These are phyloP conservation scores for Bullera alba DNA, from an alignment of 768 basidiomycete genomes.

Conservation along the genomic window DNA sequence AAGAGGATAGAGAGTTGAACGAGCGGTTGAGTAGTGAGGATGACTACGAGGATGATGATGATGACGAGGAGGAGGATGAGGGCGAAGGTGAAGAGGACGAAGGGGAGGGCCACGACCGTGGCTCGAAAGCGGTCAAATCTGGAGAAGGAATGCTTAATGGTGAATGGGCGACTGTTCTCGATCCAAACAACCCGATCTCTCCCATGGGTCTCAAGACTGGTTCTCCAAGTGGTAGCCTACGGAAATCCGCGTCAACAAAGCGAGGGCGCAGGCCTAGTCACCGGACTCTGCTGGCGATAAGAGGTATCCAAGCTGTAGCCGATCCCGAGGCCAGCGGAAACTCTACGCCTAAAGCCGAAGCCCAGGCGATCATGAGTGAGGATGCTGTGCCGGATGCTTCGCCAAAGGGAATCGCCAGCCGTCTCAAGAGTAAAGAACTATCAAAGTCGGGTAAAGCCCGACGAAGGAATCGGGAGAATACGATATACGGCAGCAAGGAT, in stretches of 20 bases:
- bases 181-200: not conserved
- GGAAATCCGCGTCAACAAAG: conserved; percentile 4
- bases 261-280: conserved; percentile 28
- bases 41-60: conserved; percentile 24
- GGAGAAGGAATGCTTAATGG: not conserved
- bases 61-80: conserved; percentile 7
- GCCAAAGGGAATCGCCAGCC: not conserved
- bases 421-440: not conserved
- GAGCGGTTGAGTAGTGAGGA: conserved; percentile 33
- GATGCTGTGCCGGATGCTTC: too few relatives aligned
- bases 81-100: conserved; percentile 7
- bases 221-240: too few relatives aligned
- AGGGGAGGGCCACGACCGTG: conserved; percentile 5
- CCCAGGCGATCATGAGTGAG: not conserved
- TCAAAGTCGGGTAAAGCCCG: not conserved
- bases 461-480: not conserved
- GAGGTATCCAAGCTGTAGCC: conserved; percentile 32
- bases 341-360: conserved; percentile 20
- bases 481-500: not conserved
- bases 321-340: conserved; percentile 9
- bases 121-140: not conserved
- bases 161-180: not conserved
- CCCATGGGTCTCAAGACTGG: not conserved
- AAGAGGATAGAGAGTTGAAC: conserved; percentile 44
- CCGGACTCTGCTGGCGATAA: conserved; percentile 28